Base-by-base conservation (phyloP, 2,329 filamentous ascomycete species). In the Pyrenophora tritici-repentis region DNA sequence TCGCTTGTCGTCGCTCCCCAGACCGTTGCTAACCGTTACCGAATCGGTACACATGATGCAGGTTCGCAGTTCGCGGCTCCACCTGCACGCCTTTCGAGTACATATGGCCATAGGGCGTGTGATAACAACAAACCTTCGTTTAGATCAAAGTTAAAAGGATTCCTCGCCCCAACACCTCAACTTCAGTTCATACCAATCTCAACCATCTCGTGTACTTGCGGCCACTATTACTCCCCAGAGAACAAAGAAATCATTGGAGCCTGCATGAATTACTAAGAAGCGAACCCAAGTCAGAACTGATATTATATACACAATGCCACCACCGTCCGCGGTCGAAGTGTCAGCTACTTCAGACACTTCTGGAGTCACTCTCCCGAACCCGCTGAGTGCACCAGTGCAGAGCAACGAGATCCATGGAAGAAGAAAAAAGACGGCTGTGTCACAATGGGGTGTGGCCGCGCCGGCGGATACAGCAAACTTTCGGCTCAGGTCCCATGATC, bases 401-500 rank as follows among this genome's bases (percentile, higher is more conserved):
- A 72, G 90, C 68, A 82, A 86, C 61, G 84, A 84, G 54, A 85
- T 96, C 49, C 73, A 82, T 46, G 84, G 83, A 33, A 81, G 88
- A 61, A 83, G 93, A 41, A 82, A 81, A 55, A 89, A 88, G 65
- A 82, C 84, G n/a, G 88, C 87, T 3, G 86, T 84, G 65, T 79
- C 94, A 33, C 72, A 75, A 80, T 89, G 56, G 89, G 88, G 88
- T 32, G 83, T 90, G 39, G 93, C 92, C 26, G 89, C 91, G 8
- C 81, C 83, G 42, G 87, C 88, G 2, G 86, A 87, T 73, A 90
- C 89, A 72, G 88, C 92, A 64, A 86, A 89, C 79, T 97, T 95
- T 76, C 94, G 82, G 84, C 53, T 85, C 44, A 81, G 84, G 47
- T 86, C 75, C 56, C 76, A 85, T 70, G 66, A 73, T 24, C 73